Evolutionary conservation across 208 protist genomes (phyloP).

Genomic region (Plasmodiophora brassicae): DNA sequence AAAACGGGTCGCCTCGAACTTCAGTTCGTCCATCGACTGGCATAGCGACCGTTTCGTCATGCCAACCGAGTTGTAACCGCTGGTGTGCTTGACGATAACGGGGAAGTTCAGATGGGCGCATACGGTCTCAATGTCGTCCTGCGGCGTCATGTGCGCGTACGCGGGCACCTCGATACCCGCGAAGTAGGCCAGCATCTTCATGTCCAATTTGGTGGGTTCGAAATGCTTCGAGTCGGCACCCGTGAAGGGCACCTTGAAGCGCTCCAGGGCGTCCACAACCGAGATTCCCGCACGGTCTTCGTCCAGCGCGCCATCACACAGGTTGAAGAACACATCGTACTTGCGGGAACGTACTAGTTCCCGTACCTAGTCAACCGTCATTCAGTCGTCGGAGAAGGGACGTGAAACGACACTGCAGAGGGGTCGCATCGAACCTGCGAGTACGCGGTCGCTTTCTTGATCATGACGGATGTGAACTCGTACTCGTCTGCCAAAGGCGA

Average conservation of each 20-base stretch:
- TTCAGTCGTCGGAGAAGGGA: too few relatives aligned
- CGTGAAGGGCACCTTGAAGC: background rate
- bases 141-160: background rate
- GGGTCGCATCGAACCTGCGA: too few relatives aligned
- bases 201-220: background rate
- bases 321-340: constrained; percentile 15
- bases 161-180: background rate
- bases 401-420: too few relatives aligned
- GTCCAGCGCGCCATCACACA: constrained; percentile 20
- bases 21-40: background rate
- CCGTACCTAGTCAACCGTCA: too few relatives aligned
- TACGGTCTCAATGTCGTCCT: background rate
- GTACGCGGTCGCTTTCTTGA: constrained; percentile 13
- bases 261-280: background rate
- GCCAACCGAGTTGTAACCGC: constrained; percentile 24
- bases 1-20: background rate
- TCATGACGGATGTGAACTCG: constrained; percentile 1
- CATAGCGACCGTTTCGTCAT: background rate
- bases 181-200: background rate
- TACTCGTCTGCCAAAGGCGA: background rate
- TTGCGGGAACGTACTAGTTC: background rate
- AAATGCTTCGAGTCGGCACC: constrained; percentile 23
- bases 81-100: constrained; percentile 25
- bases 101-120: background rate
- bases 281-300: constrained; percentile 11